These are phyloP conservation scores for Astrothelium subdiscretum DNA, from an alignment of 495 filamentous ascomycete genomes.

Conservation along the genomic window DNA sequence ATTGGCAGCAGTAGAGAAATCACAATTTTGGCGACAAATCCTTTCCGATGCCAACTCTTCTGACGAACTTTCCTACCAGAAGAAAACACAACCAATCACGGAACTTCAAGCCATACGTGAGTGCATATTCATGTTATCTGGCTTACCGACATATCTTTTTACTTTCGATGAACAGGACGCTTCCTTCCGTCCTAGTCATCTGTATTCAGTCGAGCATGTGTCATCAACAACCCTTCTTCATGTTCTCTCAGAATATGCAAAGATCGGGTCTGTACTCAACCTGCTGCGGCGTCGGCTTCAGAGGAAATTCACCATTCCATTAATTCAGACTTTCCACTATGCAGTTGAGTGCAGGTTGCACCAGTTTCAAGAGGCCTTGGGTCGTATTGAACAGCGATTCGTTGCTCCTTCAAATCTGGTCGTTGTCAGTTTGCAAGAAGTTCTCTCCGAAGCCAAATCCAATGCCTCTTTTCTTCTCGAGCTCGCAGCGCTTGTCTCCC, in stretches of 20 bases:
- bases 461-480: conserved; percentile 40
- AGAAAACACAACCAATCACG: conserved; percentile 28
- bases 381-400: conserved; percentile 34
- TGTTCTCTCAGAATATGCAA: conserved; percentile 32
- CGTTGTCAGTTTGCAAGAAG: conserved; percentile 44
- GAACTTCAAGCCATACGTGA: conserved; percentile 71
- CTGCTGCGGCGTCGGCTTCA: conserved; percentile 36
- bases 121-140: conserved; percentile 71
- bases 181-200: conserved; percentile 9
- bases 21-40: conserved; percentile 32
- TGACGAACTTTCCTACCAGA: background rate
- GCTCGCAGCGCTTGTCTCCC: conserved; percentile 37
- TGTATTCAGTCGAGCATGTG: conserved; percentile 1
- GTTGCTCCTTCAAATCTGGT: conserved; percentile 25
- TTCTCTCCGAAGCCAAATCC: conserved; percentile 47
- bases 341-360: conserved; percentile 33
- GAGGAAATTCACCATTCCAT: conserved; percentile 30
- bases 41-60: background rate
- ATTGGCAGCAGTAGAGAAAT: conserved; percentile 40
- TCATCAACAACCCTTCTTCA: conserved; percentile 23
- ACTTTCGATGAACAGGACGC: conserved; percentile 28
- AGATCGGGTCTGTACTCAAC: conserved; percentile 37
- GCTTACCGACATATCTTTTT: conserved; percentile 65
- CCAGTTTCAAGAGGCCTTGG: conserved; percentile 35
- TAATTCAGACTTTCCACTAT: conserved; percentile 46